Base-by-base conservation (phyloP, 441 rosid species). In the Manihot esculenta region DNA sequence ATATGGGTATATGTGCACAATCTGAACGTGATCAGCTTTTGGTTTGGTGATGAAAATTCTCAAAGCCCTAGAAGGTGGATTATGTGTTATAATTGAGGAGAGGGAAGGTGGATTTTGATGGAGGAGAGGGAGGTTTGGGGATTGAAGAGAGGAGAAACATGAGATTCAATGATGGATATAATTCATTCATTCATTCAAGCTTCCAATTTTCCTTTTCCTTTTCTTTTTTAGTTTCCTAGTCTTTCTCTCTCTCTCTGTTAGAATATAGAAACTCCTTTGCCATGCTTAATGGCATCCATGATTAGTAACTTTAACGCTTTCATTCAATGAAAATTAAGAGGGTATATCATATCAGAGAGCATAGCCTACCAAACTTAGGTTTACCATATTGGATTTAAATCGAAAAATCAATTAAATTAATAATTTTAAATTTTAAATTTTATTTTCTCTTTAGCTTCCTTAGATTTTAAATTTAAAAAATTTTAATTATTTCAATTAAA, bases 1-100 rank as follows among this genome's bases (percentile, higher is more conserved):
- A 27, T 66, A 61, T 68, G 70, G 76, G 50, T 70, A 69, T 65
- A 60, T 68, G 78, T 73, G 79, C 68, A 61, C 44, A 61, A 79
- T 74, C 73, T 64, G 80, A 75, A 67, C 53, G 42, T 70, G 75
- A 81, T 67, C 79, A 82, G 84, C 84, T 81, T 80, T 74, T 74
- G 54, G 71, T 72, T 81, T 65, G 77, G 69, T 74, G 70, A 41
- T 67, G 71, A 20, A 63, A 33, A 51, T 55, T 69, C 41, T 74
- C 62, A 68, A 77, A 78, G 72, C 69, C 82, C 79, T 66, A 80
- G 78, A 81, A 80, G 74, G 50, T 56, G 71, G 72, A 47, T 66
- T 70, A 2, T 49, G 18, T 59, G 67, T 23, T 50, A 24, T 3
- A 38, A 55, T 48, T 59, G 77, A 74, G 53, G 59, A 65, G 73